phyloP scores from a whole-genome alignment of 352 stramenopile genomes.

The Pythium coloratum region DNA sequence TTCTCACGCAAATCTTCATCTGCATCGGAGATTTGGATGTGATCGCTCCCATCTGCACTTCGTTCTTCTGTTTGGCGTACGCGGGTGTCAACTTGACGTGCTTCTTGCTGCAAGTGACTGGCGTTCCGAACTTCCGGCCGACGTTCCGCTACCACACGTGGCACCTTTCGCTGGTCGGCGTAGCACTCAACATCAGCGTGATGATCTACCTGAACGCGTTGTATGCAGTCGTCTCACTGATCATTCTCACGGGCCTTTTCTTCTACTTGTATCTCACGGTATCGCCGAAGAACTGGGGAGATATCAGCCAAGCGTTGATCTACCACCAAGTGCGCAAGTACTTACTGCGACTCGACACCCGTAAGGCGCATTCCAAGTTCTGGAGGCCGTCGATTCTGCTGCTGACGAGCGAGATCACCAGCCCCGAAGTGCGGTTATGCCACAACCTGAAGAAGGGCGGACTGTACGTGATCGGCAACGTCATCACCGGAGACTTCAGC shows the following conservation, averaged over 20 bases:
- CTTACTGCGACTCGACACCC: constrained; percentile 62
- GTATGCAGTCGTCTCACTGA: constrained; percentile 53
- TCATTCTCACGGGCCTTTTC: constrained; percentile 59
- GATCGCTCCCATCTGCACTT: constrained; percentile 79
- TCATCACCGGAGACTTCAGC: constrained; percentile 47
- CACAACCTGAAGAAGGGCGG: constrained; percentile 83
- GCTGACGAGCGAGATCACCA: constrained; percentile 44
- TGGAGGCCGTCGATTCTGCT: constrained; percentile 77
- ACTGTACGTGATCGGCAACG: constrained; percentile 68
- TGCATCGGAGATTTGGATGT: constrained; percentile 74
- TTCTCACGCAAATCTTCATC: constrained; percentile 65
- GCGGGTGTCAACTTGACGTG: constrained; percentile 71
- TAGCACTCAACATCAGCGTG: constrained; percentile 59
- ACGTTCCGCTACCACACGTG: constrained; percentile 72
- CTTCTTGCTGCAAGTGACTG: constrained; percentile 71
- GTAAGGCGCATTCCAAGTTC: constrained; percentile 75
- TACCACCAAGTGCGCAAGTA: constrained; percentile 85
- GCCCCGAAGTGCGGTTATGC: constrained; percentile 51
- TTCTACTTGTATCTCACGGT: constrained; percentile 68
- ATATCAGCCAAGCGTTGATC: constrained; percentile 85
- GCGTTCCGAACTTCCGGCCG: constrained; percentile 79
- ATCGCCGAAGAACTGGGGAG: constrained; percentile 58
- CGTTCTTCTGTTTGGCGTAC: constrained; percentile 83
- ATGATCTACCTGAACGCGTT: constrained; percentile 78
- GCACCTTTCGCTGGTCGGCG: constrained; percentile 59